phyloP scores from a whole-genome alignment of 768 basidiomycete species.

The Cystofilobasidium bisporidii region DNA sequence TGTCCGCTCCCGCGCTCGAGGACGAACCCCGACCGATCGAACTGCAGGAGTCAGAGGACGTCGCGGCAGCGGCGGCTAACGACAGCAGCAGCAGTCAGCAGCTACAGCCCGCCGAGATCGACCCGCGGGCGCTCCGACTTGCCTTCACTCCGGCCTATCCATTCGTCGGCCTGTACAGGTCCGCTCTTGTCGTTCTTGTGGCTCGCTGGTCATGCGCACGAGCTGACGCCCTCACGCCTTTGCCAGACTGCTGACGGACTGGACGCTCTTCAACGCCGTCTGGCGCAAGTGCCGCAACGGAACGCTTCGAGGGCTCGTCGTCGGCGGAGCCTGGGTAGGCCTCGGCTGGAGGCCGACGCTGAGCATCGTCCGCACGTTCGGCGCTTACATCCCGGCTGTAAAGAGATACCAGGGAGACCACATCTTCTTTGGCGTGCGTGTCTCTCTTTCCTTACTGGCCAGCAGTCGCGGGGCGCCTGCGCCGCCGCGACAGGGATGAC shows the following conservation, averaged over 20 bases:
- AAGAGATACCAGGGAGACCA: background rate
- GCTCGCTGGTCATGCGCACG: too few species aligned
- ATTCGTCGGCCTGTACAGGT: slow-evolving; percentile 15
- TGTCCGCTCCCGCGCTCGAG: too few species aligned
- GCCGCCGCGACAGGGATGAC: too few species aligned
- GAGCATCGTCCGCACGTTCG: slow-evolving; percentile 55
- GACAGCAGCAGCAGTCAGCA: too few species aligned
- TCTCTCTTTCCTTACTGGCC: too few species aligned
- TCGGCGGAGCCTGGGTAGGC: slow-evolving; percentile 54
- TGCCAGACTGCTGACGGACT: background rate
- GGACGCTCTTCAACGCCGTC: background rate
- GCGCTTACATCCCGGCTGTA: slow-evolving; percentile 33
- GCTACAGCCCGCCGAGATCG: background rate
- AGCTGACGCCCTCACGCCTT: background rate
- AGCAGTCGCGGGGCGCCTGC: too few species aligned
- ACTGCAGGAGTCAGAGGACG: background rate
- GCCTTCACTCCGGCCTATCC: slow-evolving; percentile 10
- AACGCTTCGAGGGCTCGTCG: slow-evolving; percentile 55
- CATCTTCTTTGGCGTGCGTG: slow-evolving; percentile 8
- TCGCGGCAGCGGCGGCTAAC: background rate
- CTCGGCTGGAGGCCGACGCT: slow-evolving; percentile 64
- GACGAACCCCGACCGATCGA: background rate
- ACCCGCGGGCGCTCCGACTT: background rate
- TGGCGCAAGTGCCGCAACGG: slow-evolving; percentile 47
- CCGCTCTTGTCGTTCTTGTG: background rate